Percentiles rank a stretch among this genome's conserved stretches.
Conservation (phyloP, 768 basidiomycete species). For the Kondoa subrosea region DNA sequence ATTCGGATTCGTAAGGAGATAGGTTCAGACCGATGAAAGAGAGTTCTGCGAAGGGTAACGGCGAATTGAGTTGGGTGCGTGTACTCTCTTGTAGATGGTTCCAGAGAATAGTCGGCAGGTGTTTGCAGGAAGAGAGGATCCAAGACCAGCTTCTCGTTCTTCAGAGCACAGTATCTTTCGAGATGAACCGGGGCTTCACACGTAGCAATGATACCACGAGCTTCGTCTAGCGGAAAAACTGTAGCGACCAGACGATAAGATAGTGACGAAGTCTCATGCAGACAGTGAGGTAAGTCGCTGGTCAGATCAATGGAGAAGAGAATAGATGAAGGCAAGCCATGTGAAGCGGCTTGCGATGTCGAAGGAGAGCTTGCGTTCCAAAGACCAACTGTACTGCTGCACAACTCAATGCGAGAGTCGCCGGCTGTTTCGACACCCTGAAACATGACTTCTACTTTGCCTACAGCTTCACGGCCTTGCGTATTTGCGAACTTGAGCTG, state of each 20-base stretch:
- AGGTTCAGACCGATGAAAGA: conserved; percentile 52
- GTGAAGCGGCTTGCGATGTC: conserved; percentile 23
- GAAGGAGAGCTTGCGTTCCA: background rate
- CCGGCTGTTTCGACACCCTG: background rate
- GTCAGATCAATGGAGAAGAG: conserved; percentile 63
- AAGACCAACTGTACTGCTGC: background rate
- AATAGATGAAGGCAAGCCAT: conserved; percentile 57
- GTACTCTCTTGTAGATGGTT: background rate
- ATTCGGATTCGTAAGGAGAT: conserved; percentile 66
- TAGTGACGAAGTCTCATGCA: conserved; percentile 59
- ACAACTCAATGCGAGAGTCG: conserved; percentile 5
- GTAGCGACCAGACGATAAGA: conserved; percentile 53
- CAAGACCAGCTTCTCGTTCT: background rate
- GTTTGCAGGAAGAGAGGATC: background rate
- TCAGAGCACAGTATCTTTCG: background rate
- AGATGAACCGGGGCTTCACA: conserved; percentile 1
- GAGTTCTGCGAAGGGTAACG: conserved; percentile 54
- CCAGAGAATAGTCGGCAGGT: background rate
- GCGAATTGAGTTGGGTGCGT: conserved; percentile 46
- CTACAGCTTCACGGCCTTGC: background rate
- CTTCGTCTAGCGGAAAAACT: conserved; percentile 37
- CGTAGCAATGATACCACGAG: background rate
- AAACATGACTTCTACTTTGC: background rate
- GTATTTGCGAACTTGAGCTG: background rate
- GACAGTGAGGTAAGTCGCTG: conserved; percentile 63